Base-by-base conservation (phyloP, 768 basidiomycete species). In the Mycena leptocephala region DNA sequence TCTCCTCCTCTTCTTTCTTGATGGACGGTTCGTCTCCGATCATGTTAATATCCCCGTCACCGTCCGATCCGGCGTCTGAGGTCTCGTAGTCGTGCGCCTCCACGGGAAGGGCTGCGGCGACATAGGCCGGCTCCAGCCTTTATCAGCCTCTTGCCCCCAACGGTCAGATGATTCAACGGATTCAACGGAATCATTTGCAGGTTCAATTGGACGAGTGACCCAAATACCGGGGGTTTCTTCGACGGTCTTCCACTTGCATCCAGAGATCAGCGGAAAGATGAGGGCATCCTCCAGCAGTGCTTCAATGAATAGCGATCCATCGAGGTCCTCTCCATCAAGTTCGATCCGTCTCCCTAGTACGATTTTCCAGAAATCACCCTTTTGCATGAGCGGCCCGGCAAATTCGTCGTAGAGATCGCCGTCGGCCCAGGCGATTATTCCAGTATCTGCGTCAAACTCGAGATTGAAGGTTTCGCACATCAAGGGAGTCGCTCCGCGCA, bases 391-490 rank as follows among this genome's bases (percentile, higher is more conserved):
- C 1, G 84, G 83, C 0, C 84, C 83, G 0, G 83, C 67, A 72
- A 87, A 87, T 26, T 85, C 81, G 0, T 84, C 79, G 55, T 81
- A 86, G 2, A 87, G 63, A 0, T 74, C 76, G 3, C 78, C 70
- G 70, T 87, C 84, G 0, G 84, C 84, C 82, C 82, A 84, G 1
- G 86, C 87, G 37, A 83, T 78, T 74, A 87, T 88, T 0, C 87
- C 86, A 6, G 26, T 55, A 26, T 79, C 62, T 3, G 74, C 10
- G 18, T 76, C 75, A 64, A 82, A 87, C 71, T 83, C 78, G 16
- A 88, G 82, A 33, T 82, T 37, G 78, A 86, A 87, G 1, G 81
- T 82, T 64, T 85, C 83, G 79, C 85, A 86, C 87, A 88, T 88
- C 33, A 81, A 74, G 24, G 79, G 82, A 7, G 84, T 84, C 18